Percentiles rank a stretch among this genome's conserved stretches.
Evolutionary conservation across 116 monocot genomes (phyloP).

Genomic region (Dioscorea cayenensis): DNA sequence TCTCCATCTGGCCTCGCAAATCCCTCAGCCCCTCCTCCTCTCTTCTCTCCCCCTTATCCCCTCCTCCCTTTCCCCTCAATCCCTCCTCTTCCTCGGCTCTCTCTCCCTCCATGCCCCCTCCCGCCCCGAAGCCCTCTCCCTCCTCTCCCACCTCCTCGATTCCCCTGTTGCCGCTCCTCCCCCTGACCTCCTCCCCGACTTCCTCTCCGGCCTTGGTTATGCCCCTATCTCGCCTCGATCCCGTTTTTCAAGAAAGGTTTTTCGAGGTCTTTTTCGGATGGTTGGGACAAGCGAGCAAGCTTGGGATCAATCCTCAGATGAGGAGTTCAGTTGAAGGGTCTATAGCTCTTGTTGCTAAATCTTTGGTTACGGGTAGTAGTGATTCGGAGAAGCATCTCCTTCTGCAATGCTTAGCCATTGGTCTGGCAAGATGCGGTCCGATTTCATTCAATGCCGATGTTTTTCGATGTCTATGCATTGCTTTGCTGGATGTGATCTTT

Average conservation of each 20-base stretch:
- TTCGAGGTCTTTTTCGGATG: constrained; percentile 49
- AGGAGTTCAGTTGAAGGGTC: constrained; percentile 38
- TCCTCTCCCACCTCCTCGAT: constrained; percentile 20
- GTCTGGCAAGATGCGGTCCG: constrained; percentile 57
- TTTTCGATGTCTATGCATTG: constrained; percentile 46
- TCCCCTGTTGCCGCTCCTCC: background rate
- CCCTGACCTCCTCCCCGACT: constrained; percentile 24
- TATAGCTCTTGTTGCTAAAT: constrained; percentile 38
- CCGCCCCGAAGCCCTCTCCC: constrained; percentile 20
- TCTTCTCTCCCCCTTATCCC: constrained; percentile 10
- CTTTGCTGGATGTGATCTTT: constrained; percentile 47
- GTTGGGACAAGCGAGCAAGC: constrained; percentile 19
- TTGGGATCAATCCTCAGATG: constrained; percentile 23
- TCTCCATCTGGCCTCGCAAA: constrained; percentile 49
- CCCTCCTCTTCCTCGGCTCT: constrained; percentile 53
- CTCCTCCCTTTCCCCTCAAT: constrained; percentile 9
- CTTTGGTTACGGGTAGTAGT: constrained; percentile 21
- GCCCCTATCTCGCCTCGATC: constrained; percentile 28
- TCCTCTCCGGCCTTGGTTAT: constrained; percentile 64
- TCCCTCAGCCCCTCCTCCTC: constrained; percentile 38
- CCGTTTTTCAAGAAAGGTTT: constrained; percentile 24
- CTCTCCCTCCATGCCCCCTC: constrained; percentile 16
- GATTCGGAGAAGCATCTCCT: constrained; percentile 29
- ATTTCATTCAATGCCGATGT: constrained; percentile 30
- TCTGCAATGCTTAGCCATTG: constrained; percentile 63